These are phyloP conservation scores for Cutaneotrichosporon mucoides DNA, from an alignment of 1,284 basidiomycete genomes.

Conservation along the genomic window DNA sequence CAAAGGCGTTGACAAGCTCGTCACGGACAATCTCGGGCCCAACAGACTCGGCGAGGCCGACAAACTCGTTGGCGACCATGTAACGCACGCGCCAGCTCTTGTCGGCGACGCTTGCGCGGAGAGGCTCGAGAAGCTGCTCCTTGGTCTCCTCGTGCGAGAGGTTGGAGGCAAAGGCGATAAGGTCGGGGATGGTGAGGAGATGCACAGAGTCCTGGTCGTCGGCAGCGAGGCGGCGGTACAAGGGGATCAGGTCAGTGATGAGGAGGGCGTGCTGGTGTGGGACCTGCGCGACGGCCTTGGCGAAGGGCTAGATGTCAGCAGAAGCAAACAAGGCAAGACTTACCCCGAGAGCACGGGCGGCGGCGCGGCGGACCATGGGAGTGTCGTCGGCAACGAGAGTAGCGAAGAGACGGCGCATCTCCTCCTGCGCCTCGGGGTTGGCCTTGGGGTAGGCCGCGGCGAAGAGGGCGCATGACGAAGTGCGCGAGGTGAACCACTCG, in stretches of 20 bases:
- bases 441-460: constrained; percentile 86
- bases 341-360: constrained; percentile 92
- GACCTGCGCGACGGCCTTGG: constrained; percentile 58
- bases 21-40: constrained; percentile 88
- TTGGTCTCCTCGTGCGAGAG: constrained; percentile 83
- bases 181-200: constrained; percentile 89
- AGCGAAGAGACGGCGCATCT: constrained; percentile 81
- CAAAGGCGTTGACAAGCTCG: constrained; percentile 89
- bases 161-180: constrained; percentile 86
- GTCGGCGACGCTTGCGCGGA: constrained; percentile 82
- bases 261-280: constrained; percentile 66
- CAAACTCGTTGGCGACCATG: constrained; percentile 98
- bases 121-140: constrained; percentile 81
- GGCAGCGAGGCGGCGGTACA: constrained; percentile 89
- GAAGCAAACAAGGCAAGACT: constrained; percentile 45
- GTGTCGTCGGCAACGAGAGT: constrained; percentile 89
- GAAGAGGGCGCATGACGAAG: constrained; percentile 91
- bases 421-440: constrained; percentile 71
- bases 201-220: constrained; percentile 99
- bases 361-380: constrained; percentile 96
- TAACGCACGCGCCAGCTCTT: constrained; percentile 99
- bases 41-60: constrained; percentile 84
- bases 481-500: constrained; percentile 99
- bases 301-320: constrained; percentile 58
- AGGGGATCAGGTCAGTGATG: constrained; percentile 79